A percentile compares a stretch with the other conserved stretches of the same genome.
Conservation (phyloP, 805 yeast genomes). For the Saturnispora serradocipensis region DNA sequence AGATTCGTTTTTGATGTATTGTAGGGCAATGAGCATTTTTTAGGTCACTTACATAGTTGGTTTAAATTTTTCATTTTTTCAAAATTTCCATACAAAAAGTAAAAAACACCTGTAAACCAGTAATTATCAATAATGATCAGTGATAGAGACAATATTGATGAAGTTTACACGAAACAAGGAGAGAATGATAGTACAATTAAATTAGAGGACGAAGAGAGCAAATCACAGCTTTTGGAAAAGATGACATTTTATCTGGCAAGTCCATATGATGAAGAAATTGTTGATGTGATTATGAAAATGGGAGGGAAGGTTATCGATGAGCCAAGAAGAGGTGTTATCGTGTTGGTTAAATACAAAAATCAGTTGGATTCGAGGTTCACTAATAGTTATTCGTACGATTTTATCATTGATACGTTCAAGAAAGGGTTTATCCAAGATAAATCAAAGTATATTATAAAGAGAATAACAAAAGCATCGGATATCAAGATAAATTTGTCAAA, state of each 20-base stretch:
- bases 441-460: slow-evolving; percentile 12
- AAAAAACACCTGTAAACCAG: slow-evolving; percentile 4
- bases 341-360: not conserved
- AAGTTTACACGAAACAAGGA: not conserved
- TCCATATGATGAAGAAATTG: not conserved
- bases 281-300: not conserved
- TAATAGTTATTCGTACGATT: slow-evolving; percentile 17
- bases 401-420: slow-evolving; percentile 18
- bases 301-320: slow-evolving; percentile 4
- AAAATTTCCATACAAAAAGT: not conserved
- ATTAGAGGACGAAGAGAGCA: not conserved
- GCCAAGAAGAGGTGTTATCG: not conserved
- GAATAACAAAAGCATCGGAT: not conserved
- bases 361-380: not conserved
- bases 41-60: not conserved
- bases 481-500: not conserved
- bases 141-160: not conserved
- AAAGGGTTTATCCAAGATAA: slow-evolving; percentile 13
- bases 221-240: not conserved
- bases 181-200: not conserved
- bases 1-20: not conserved
- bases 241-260: not conserved
- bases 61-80: not conserved
- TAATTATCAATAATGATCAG: not conserved
- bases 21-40: slow-evolving; percentile 1